Evolutionary conservation across 2,329 filamentous ascomycete genomes (phyloP), one percentile per base, ranked within the genome.

Genomic region (Cladophialophora chaetospira): DNA sequence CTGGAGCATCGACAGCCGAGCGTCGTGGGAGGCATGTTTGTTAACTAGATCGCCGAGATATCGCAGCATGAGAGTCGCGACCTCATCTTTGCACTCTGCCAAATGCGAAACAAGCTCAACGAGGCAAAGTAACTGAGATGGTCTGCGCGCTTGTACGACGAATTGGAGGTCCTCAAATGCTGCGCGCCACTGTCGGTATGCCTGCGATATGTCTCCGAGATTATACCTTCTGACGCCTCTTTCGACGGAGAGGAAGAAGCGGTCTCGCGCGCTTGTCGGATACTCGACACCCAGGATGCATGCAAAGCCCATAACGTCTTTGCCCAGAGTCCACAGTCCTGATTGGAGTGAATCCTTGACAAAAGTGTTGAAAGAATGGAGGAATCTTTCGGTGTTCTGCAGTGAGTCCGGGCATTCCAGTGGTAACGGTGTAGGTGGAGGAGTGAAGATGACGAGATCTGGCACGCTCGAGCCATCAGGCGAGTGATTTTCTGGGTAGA

Each of bases 181-280:
- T 11, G 11, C 9, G 15, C 51, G 51, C 51, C 51, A 54, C 31
- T 54, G 51, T 6, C 51, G 51, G 11, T 54, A 54, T 3, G 51
- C 42, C 33, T 54, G 51, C 28, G 51, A 44, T 21, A 31, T 17
- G 11, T 54, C 19, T 33, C 25, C 51, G 26, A 17, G 28, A 5
- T n/a, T 47, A 29, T 54, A 54, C 40, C 40, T 33, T 11, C 11
- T 21, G 21, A 54, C 25, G 19, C 51, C 51, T 13, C 40, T 46
- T 9, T 54, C 51, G 13, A 54, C 29, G 10, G 42, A 36, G 10
- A 35, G 36, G 40, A 44, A 46, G 21, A 53, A 44, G 5, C 15
- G 33, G 28, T 53, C 40, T 0, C 38, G 50, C 5, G 28, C 17
- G 29, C 26, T 35, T 10, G 10, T 36, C n/a, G 50, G 50, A 28